Base-by-base conservation (phyloP, 2,329 filamentous ascomycete genomes). In the Lachnellula willkommii region DNA sequence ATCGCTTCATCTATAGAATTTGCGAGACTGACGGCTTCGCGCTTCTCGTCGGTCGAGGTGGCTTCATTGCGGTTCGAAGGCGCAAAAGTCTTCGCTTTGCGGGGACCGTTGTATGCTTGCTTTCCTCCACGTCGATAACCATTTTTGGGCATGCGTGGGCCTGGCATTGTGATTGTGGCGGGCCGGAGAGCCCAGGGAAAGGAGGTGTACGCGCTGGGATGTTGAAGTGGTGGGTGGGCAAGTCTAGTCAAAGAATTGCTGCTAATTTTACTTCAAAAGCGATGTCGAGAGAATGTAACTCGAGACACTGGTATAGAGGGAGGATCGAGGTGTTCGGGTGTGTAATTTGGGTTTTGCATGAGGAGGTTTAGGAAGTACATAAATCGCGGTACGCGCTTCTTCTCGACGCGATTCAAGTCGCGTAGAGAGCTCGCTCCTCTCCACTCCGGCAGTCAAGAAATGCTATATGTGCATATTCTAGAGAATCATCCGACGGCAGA, bases 1-100 rank as follows among this genome's bases (percentile, higher is more conserved):
- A 97, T 94, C 60, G 82, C 81, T 75, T 97, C 94, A 75, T 99
- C 95, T 70, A 99, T 96, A 67, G 80, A 83, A 74, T 96, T 84
- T 35, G 90, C 90, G 51, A 96, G 82, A 54, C 85, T 84, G 47
- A 85, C 87, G 39, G 90, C 86, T 74, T 99, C 92, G 74, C 90
- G 84, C 72, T 90, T 95, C 73, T 99, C 94, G 78, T 96, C 90
- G 66, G 90, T 85, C 7, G 92, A 95, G 1, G 91, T 97, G 52
- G 83, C 87, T 77, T 99, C 95, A 53, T 84, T 85, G 54, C 88
- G 83, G 49, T 88, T 83, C 7, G 87, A 86, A 36, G 89, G 84
- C 55, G 93, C 85, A 63, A 97, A 89, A 4, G 90, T 95, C 68
- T 89, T 89, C 26, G 84, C 78, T 66, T 81, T 81, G 53, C 78